Evolutionary conservation across 2,329 filamentous ascomycete species (phyloP), one percentile per base, ranked within the genome.

Genomic region (Rhexocercosporidium sp.): DNA sequence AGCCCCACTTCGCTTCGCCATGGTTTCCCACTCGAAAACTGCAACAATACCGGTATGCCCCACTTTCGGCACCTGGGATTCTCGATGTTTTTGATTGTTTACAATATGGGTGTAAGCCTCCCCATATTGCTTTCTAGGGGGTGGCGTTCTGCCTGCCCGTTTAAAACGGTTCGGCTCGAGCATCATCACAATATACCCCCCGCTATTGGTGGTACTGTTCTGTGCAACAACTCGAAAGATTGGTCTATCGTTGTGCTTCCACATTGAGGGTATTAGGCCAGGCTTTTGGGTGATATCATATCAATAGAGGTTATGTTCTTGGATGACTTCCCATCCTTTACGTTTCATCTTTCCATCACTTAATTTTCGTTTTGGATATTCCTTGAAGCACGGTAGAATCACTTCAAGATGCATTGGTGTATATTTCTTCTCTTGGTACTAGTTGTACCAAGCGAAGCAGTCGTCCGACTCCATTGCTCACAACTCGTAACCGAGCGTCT

Each of bases 401-500:
- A n/a, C n/a, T n/a, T n/a, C n/a, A n/a, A n/a, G 8, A 49, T 49
- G 46, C 25, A 25, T 14, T 49, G 3, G 46, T 25, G 8, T 25
- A 25, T 9, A 20, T 3, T 49, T 9, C 9, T 49, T 49, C 8
- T 9, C 3, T 49, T 25, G 37, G 20, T 49, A 12, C 20, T 49
- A 20, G 20, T 20, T 12, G 46, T 49, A 20, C 46, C 46, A 49
- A 14, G 46, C 11, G 11, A 20, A 49, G 62, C 65, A 14, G 47
- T 67, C 3, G 56, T 72, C 29, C 57, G 69, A 29, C 68, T 71
- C 46, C 65, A 65, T 20, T 72, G 70, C 34, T 70, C 67, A 18
- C 66, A 69, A 47, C 69, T 71, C 27, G 70, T 71, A 14, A 69
- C 64, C 12, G 69, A 72, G 41, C 64, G 70, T 16, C 69, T 72